Evolutionary conservation across 768 basidiomycete species (phyloP), one percentile per base, ranked within the genome.

Genomic region (Rhodosporidiobolus sp.): DNA sequence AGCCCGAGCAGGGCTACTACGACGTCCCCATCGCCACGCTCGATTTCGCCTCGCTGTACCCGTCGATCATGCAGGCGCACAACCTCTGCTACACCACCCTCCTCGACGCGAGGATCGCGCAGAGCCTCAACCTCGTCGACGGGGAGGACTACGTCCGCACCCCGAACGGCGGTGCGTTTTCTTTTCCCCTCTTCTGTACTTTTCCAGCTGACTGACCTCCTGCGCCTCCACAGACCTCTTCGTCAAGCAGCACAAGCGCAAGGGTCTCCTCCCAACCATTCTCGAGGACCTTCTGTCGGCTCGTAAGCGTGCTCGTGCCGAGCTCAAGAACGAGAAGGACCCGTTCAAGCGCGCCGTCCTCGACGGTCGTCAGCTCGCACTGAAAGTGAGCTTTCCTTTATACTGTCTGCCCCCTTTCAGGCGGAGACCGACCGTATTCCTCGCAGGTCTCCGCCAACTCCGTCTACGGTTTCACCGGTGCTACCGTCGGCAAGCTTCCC

Each of bases 11-110:
- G 79, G 96, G 95, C 0, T 99, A 93, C 81, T 99, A 98, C 80
- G 92, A 96, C 79, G 87, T 88, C 0, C 96, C 96, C 3, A 97
- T 99, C 78, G 94, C 96, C 20, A 98, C 96, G 0, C 87, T 99
- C 58, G 96, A 99, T 86, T 99, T 99, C 83, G 94, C 92, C 69
- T 97, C 94, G 3, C 85, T 99, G 72, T 99, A 99, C 81, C 96
- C 96, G 7, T 98, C 96, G 0, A 98, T 99, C 82, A 99, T 99
- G 96, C 97, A 97, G 94, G 96, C 95, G 4, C 96, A 99, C 82
- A 99, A 99, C 79, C 83, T 99, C 1, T 99, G 96, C 81, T 99
- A 98, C 79, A 97, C 96, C 0, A 97, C 96, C 0, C 84, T 98
- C n/a, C 81, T 97, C 49, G 91, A 96, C 73, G 90, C 87, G 79